Percentiles rank a stretch among this genome's conserved stretches.
These are phyloP conservation scores for Salix exigua DNA, from an alignment of 345 rosid species.

Conservation along the genomic window DNA sequence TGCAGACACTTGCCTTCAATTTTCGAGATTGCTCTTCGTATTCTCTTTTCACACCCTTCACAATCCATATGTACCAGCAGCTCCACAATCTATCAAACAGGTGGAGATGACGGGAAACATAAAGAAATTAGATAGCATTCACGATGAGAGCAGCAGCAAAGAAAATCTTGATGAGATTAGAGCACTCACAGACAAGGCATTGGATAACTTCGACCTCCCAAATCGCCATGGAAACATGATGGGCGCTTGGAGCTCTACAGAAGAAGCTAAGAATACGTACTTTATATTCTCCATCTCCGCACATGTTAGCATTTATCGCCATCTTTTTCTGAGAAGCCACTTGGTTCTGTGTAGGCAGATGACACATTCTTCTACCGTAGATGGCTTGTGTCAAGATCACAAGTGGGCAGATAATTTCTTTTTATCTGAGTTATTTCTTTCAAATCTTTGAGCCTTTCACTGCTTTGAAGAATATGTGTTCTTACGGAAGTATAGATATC, in stretches of 20 bases:
- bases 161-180: not conserved
- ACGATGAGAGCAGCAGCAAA: not conserved
- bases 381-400: no score
- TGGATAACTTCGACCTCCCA: constrained; percentile 41
- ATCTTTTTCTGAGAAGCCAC: no score
- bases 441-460: no score
- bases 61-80: constrained; percentile 90
- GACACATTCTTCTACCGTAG: no score
- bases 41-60: constrained; percentile 72
- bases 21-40: constrained; percentile 68
- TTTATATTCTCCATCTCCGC: no score
- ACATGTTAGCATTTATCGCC: no score
- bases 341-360: no score
- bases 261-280: not conserved
- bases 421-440: no score
- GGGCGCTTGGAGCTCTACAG: not conserved
- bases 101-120: not conserved
- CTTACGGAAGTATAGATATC: no score
- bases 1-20: constrained; percentile 49
- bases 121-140: no score
- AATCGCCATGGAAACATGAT: constrained; percentile 55
- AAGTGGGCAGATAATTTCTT: no score
- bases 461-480: no score
- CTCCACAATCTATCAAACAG: constrained; percentile 52
- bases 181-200: constrained; percentile 60